Base-by-base conservation (phyloP, 1,139 yeast genomes). In the Lizanozyma gosingica region DNA sequence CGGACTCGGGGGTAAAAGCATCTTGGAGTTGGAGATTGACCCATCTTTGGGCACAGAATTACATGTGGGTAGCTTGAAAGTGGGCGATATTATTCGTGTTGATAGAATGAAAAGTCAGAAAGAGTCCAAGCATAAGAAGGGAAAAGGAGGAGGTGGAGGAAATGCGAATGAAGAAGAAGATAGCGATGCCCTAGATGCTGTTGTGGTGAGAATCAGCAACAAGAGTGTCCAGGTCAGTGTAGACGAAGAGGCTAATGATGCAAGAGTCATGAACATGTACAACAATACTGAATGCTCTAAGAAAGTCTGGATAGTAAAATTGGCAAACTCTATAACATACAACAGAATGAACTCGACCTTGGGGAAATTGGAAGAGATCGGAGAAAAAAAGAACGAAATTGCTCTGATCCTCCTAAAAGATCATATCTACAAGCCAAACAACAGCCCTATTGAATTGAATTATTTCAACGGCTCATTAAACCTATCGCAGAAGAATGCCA, bases 321-420 rank as follows among this genome's bases (percentile, higher is more conserved):
- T 83, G n/a, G 67, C 81, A 44, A 86, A 76, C 61, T 77, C 83
- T 4, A 65, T 79, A 9, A 82, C 90, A 0, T 84, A 82, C 51
- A 79, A 80, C 47, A 57, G 97, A 46, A 87, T 92, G 95, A 77
- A 79, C 40, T 77, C 83, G 15, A 79, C 95, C 0, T 67, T 90
- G 78, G 71, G 80, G 36, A 83, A 80, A 49, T 62, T 85, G n/a
- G 59, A 65, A 9, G 83, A 79, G 45, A 52, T 76, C 39, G 58
- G 62, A 14, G 49, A 42, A 2, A 41, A 40, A 11, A 22, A 22
- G 29, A 22, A 22, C 11, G 29, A 6, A 6, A 6, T 22, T 22
- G 11, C 29, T 6, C 29, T 22, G 29, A 22, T 22, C 11, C 29
- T 22, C 11, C 11, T 22, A 11, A 22, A 22, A 22, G 29, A 22